Evolutionary conservation across 2,329 filamentous ascomycete species (phyloP), one percentile per base, ranked within the genome.

Genomic region (Alternaria burnsii): DNA sequence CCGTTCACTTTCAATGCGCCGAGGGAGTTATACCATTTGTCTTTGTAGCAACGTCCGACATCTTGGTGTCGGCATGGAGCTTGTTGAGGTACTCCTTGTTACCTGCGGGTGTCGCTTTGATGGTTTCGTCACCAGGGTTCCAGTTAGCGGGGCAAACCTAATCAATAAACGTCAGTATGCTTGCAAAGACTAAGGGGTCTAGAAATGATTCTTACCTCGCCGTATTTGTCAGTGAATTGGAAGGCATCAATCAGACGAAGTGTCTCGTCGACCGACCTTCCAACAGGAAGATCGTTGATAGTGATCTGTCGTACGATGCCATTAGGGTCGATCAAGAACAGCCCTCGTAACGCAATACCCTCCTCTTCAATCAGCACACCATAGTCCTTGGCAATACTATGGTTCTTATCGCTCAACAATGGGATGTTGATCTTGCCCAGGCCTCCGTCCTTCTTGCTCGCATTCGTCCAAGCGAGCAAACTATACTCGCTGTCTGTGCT

Each of bases 241-340:
- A 85, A 82, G 26, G 83, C 83, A 61, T 85, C 83, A 55, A 85
- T 77, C 34, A 85, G 75, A 40, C 88, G 86, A 68, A 88, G 82
- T 2, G 86, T 85, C 80, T 90, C 88, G 73, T 88, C 86, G 55
- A 89, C 88, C 67, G 85, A 84, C 67, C 88, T 86, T 61, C 88
- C 87, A 65, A 89, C 87, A 62, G 87, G 86, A 32, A 88, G 82
- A 70, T 89, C 87, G 78, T 89, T 89, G 80, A 89, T 81, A 63
- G 87, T 88, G 76, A 89, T 87, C 82, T 81, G 86, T 64, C 87
- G 79, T 26, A 89, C 80, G 28, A 83, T 76, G 56, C 87, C 87
- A 76, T 86, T 85, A 61, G 87, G 87, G 74, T 90, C 88, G 70
- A 89, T 88, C 78, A 90, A 83, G 81, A 89, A 90, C 46, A 89